Base-by-base conservation (phyloP, 1,139 yeast species). In the Zygotorulaspora mrakii region DNA sequence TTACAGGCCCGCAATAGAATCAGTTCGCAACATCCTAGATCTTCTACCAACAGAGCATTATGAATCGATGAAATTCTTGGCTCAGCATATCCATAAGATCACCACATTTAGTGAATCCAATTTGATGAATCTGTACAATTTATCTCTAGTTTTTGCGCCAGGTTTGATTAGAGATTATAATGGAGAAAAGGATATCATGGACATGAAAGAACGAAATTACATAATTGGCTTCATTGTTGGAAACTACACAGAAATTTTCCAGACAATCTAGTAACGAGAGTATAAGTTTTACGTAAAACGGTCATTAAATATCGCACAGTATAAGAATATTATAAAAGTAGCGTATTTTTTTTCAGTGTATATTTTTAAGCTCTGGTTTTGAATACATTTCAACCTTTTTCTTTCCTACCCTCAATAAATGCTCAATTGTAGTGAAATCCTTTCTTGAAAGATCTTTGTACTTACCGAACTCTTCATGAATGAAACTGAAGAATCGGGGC, bases 111-210 rank as follows among this genome's bases (percentile, higher is more conserved):
- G 74, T 30, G 61, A 64, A 12, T 59, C 65, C 28, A 85, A 83
- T 55, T 70, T 85, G 60, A 91, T 91, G 99, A 85, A 77, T 22
- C 68, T 76, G 50, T 79, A 80, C 60, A 88, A 94, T 55, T 65
- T 94, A 43, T 83, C 96, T 1, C 91, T 94, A 36, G 96, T 91
- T 12, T 91, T 91, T 70, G 96, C 97, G 0, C 98, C 99, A 1
- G 88, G 97, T 3, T 68, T 91, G 37, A 84, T 88, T 0, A 71
- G 96, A 45, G 96, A 88, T 52, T 69, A 72, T 46, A 74, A 79
- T 17, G 95, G 95, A 3, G 88, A 84, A 49, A 76, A 83, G 46
- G 98, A 94, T 61, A 79, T 91, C 65, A 58, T 71, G 39, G 98
- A 91, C 59, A 88, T 88, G 87, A 84, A 82, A 17, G 74, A 78